Evolutionary conservation across 805 yeast species (phyloP).

Genomic region (Saccharomycopsis vini): DNA sequence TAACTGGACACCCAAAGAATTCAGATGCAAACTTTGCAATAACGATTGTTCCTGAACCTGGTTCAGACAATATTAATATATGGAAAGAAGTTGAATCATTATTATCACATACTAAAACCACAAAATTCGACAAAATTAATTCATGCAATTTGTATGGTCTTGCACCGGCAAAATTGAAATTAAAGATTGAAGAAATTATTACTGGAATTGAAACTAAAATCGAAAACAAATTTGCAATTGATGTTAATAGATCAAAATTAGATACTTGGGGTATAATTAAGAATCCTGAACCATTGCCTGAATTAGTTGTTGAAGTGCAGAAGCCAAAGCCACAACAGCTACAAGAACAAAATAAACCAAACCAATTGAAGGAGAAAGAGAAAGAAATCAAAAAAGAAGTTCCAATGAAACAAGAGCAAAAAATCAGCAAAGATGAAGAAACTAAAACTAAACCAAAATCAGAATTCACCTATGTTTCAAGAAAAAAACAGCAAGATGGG

Average conservation of each 20-base stretch:
- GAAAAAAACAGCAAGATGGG: conserved; percentile 1
- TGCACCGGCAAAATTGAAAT: neutral
- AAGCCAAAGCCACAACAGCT: neutral
- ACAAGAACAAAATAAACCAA: too few relatives aligned
- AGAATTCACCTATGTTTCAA: conserved; percentile 8
- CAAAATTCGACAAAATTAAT: neutral
- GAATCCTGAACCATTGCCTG: conserved; percentile 14
- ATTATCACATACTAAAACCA: neutral
- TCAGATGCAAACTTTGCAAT: neutral
- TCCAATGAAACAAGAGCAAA: neutral
- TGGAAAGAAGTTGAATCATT: neutral
- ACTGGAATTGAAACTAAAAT: conserved; percentile 11
- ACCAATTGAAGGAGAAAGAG: too few relatives aligned
- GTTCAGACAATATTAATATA: neutral
- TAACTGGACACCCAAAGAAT: conserved; percentile 28
- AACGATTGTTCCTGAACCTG: neutral
- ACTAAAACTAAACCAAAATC: too few relatives aligned
- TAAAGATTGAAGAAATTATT: conserved; percentile 13
- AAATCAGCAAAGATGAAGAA: neutral
- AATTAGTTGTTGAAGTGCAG: neutral
- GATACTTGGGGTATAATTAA: conserved; percentile 20
- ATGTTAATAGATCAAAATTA: conserved; percentile 1
- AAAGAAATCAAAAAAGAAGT: neutral
- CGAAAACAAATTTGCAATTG: conserved; percentile 1
- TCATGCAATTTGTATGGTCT: conserved; percentile 3